Conservation (phyloP, 805 yeast species). For the Ogataea pini region DNA sequence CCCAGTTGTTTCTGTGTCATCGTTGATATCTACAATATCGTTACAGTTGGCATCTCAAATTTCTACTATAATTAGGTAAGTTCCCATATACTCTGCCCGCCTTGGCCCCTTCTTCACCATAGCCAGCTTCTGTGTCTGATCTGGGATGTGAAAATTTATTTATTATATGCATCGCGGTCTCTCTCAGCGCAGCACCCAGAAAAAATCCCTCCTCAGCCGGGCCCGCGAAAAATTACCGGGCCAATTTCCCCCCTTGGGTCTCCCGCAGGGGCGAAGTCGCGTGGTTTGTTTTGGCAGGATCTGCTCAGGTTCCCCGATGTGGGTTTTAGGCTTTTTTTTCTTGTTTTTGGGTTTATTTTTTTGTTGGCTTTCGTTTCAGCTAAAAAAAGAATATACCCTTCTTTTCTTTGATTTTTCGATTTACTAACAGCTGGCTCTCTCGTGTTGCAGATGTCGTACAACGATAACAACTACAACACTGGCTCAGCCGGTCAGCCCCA, state of each 20-base stretch:
- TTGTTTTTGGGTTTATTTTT: background rate
- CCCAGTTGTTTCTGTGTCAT: constrained; percentile 4
- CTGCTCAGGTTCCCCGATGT: background rate
- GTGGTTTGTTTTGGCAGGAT: constrained; percentile 4
- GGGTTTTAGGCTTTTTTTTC: background rate
- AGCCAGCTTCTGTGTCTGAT: constrained; percentile 4
- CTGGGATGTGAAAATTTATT: constrained; percentile 11
- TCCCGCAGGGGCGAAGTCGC: constrained; percentile 1
- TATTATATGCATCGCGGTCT: background rate
- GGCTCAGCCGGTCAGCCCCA: constrained; percentile 35
- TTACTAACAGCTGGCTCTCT: constrained; percentile 2
- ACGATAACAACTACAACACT: constrained; percentile 49
- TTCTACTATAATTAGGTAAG: constrained; percentile 5
- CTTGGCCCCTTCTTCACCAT: too few species aligned
- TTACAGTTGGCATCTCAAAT: background rate
- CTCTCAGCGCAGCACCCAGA: constrained; percentile 15
- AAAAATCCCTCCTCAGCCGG: constrained; percentile 6
- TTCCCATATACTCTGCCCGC: constrained; percentile 4
- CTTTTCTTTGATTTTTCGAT: constrained; percentile 4
- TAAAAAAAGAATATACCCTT: constrained; percentile 6
- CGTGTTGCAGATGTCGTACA: constrained; percentile 53
- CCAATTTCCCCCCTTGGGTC: background rate
- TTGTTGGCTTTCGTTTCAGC: constrained; percentile 11
- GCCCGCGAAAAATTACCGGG: background rate
- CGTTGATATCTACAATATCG: background rate